phyloP scores from a whole-genome alignment of 176 grass and related monocot species.

The Bolboschoenus planiculmis region DNA sequence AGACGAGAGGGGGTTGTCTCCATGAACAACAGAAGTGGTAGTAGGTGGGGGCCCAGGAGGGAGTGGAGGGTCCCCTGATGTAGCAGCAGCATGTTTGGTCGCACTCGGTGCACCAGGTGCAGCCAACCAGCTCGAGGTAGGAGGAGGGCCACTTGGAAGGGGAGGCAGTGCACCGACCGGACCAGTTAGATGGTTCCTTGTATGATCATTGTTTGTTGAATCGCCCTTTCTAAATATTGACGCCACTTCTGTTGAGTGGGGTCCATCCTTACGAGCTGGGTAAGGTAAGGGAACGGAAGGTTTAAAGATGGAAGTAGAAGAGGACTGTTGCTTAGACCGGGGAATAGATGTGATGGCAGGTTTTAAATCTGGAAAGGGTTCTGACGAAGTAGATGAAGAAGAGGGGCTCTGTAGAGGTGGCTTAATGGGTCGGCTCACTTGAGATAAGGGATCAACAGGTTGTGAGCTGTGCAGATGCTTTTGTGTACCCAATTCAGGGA shows the following conservation, averaged over 20 bases:
- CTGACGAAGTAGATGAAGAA: slow-evolving; percentile 19
- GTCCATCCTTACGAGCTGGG: slow-evolving; percentile 2
- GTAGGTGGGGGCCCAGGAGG: slow-evolving; percentile 55
- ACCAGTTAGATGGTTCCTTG: neutral
- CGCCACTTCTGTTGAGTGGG: slow-evolving; percentile 1
- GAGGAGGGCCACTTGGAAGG: slow-evolving; percentile 37
- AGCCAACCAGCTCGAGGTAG: slow-evolving; percentile 27
- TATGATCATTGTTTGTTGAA: slow-evolving; percentile 4
- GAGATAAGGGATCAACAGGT: neutral
- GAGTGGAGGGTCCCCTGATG: slow-evolving; percentile 45
- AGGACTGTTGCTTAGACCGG: neutral
- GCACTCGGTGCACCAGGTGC: slow-evolving; percentile 29
- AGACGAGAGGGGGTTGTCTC: slow-evolving; percentile 61
- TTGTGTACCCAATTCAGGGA: slow-evolving; percentile 3
- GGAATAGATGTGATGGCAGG: neutral
- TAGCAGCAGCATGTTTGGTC: slow-evolving; percentile 16
- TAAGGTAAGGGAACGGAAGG: neutral
- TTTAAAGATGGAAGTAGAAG: slow-evolving; percentile 14
- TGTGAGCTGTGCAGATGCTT: neutral
- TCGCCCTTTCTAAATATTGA: neutral
- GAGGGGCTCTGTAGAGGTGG: slow-evolving; percentile 35
- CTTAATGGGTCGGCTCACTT: neutral
- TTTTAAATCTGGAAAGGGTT: slow-evolving; percentile 19
- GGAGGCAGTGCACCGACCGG: slow-evolving; percentile 26
- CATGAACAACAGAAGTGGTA: slow-evolving; percentile 25